Conservation (phyloP, 768 basidiomycete species). For the Coprinopsis strossmayeri region DNA sequence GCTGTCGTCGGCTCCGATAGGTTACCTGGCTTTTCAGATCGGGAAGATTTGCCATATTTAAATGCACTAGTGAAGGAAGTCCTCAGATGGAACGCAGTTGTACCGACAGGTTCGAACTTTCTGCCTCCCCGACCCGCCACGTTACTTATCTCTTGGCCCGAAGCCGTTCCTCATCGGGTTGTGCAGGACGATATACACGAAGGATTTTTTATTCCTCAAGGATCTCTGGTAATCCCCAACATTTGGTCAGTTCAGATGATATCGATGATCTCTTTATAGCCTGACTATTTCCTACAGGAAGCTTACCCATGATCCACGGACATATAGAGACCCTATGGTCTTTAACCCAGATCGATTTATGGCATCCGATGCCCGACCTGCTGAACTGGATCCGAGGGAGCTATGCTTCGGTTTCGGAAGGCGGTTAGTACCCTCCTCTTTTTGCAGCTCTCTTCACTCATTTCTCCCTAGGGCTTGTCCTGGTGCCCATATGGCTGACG, state of each 20-base stretch:
- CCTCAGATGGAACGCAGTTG: conserved; percentile 42
- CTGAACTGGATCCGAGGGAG: conserved; percentile 51
- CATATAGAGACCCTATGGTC: conserved; percentile 44
- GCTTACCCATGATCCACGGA: conserved; percentile 47
- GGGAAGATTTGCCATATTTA: conserved; percentile 49
- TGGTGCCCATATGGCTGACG: conserved; percentile 50
- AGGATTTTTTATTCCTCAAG: conserved; percentile 57
- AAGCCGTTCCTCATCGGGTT: conserved; percentile 49
- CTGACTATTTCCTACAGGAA: conserved; percentile 26
- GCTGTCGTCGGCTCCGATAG: conserved; percentile 50
- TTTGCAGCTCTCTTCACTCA: conserved; percentile 8
- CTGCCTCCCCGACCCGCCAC: conserved; percentile 4
- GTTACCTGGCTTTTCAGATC: conserved; percentile 55
- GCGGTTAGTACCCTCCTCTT: conserved; percentile 32
- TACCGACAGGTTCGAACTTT: conserved; percentile 31
- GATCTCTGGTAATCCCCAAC: conserved; percentile 45
- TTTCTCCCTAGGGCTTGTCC: conserved; percentile 35
- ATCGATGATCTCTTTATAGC: not conserved
- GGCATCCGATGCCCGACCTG: conserved; percentile 29
- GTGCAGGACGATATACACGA: conserved; percentile 57
- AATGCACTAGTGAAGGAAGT: conserved; percentile 59
- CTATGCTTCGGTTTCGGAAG: conserved; percentile 69
- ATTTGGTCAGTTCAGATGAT: conserved; percentile 30
- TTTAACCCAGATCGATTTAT: conserved; percentile 63
- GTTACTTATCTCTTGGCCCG: conserved; percentile 7